Evolutionary conservation across 495 filamentous ascomycete species (phyloP).

Genomic region (Venustampulla echinocandica): DNA sequence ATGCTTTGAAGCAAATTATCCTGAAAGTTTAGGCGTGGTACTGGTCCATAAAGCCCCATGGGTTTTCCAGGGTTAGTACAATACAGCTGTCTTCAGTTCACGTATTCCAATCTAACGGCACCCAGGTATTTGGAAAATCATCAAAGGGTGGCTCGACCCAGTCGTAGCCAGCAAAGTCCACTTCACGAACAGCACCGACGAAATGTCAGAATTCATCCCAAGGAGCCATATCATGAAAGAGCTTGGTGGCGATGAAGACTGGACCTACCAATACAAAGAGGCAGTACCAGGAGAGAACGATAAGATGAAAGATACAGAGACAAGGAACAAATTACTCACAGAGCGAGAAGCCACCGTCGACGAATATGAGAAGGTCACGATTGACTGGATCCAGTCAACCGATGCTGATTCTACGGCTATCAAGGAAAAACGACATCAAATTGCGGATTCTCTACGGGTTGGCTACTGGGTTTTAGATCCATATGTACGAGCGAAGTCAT

Average conservation of each 20-base stretch:
- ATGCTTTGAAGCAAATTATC: slow-evolving; percentile 98
- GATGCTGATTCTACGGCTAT: slow-evolving; percentile 30
- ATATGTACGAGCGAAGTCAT: slow-evolving; percentile 60
- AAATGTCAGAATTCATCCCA: slow-evolving; percentile 70
- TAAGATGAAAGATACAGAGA: slow-evolving; percentile 56
- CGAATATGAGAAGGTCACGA: slow-evolving; percentile 59
- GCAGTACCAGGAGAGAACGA: slow-evolving; percentile 64
- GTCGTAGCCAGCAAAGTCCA: slow-evolving; percentile 92
- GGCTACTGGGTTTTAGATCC: slow-evolving; percentile 85
- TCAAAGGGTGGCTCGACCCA: slow-evolving; percentile 93
- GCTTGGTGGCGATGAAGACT: slow-evolving; percentile 75
- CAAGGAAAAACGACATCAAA: slow-evolving; percentile 35
- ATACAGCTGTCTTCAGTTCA: too few species aligned
- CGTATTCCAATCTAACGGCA: slow-evolving; percentile 3
- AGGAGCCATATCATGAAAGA: slow-evolving; percentile 64
- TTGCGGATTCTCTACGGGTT: slow-evolving; percentile 52
- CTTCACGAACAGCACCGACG: slow-evolving; percentile 77
- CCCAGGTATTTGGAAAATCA: slow-evolving; percentile 74
- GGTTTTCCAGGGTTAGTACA: slow-evolving; percentile 73
- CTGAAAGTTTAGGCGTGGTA: slow-evolving; percentile 81
- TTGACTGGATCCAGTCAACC: slow-evolving; percentile 47
- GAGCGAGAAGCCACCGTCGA: slow-evolving; percentile 53
- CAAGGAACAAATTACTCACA: slow-evolving; percentile 49
- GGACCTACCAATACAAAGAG: slow-evolving; percentile 72
- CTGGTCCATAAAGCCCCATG: slow-evolving; percentile 97